Base-by-base conservation (phyloP, 2,329 filamentous ascomycete genomes). In the Penicillium sp. region DNA sequence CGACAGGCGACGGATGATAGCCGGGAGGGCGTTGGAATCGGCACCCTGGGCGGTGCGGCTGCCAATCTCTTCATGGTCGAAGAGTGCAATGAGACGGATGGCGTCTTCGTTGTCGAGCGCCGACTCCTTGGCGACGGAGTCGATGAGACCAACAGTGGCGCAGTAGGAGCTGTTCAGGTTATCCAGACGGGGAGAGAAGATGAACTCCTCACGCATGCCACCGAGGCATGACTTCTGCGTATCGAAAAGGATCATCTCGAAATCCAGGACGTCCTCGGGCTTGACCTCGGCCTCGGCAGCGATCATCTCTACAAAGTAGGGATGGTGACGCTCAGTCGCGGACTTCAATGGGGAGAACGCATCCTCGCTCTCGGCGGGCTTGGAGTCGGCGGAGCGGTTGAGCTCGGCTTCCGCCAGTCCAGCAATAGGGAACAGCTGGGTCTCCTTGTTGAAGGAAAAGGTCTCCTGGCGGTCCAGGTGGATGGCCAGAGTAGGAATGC, bases 101-200 rank as follows among this genome's bases (percentile, higher is more conserved):
- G 84, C 87, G 3, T 83, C 78, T 66, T 96, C 92, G 20, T 87
- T 74, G 39, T 90, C 84, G 25, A 97, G 81, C 5, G 87, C 81
- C 4, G 79, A 75, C 11, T 82, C 70, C 2, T 83, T 79, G 18
- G 79, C 74, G 24, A 95, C 77, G 0, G 92, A 96, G 57, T 87
- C 81, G 63, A 97, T 90, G 50, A 99, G 79, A 50, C 90, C 91
- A 73, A 88, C 82, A 48, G 94, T 85, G 58, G 89, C 88, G 76
- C 94, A 97, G 77, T 91, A 97, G 9, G 92, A 95, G 89, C 95
- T 96, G 74, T 90, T 89, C 14, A 96, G 80, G 73, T 99, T 99
- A 76, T 99, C 94, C 49, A 99, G 82, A 41, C 94, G 86, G n/a
- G 92, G 85, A 2, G 92, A 96, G 77, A 92, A 96, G 75, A 99